Conservation (phyloP, 768 basidiomycete genomes). For the Candolleomyces aberdarensis region DNA sequence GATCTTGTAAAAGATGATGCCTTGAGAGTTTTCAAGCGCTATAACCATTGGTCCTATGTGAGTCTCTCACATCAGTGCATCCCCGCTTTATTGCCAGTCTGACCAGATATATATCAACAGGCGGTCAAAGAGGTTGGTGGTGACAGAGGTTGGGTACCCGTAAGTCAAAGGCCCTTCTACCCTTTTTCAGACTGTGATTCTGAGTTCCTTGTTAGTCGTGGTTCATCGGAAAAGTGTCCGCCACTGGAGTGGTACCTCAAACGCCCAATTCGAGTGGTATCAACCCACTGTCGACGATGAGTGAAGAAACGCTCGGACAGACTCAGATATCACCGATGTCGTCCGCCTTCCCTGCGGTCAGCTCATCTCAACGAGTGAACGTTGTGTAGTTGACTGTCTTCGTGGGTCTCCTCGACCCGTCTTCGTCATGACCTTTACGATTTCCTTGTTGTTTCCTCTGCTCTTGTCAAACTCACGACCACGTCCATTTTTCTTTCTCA, state of each 20-base stretch:
- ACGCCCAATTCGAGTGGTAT: slow-evolving; percentile 41
- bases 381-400: neutral
- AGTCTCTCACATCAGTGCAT: slow-evolving; percentile 22
- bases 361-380: slow-evolving; percentile 28
- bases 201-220: slow-evolving; percentile 56
- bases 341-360: slow-evolving; percentile 68
- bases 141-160: slow-evolving; percentile 95
- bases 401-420: neutral
- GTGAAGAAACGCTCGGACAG: slow-evolving; percentile 39
- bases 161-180: slow-evolving; percentile 29
- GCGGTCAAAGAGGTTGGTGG: slow-evolving; percentile 93
- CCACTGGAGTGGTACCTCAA: slow-evolving; percentile 45
- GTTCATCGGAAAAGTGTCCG: slow-evolving; percentile 87
- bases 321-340: slow-evolving; percentile 76
- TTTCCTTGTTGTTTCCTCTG: neutral
- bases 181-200: neutral
- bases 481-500: slow-evolving; percentile 3
- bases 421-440: slow-evolving; percentile 1
- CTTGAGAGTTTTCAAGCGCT: slow-evolving; percentile 92
- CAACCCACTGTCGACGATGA: slow-evolving; percentile 22
- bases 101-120: slow-evolving; percentile 32
- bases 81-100: slow-evolving; percentile 6
- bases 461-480: neutral
- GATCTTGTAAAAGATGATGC: slow-evolving; percentile 86
- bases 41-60: slow-evolving; percentile 97